Evolutionary conservation across 1,139 yeast species (phyloP), one percentile per base, ranked within the genome.

Genomic region (Hyphopichia wangnamkhiaoensis): DNA sequence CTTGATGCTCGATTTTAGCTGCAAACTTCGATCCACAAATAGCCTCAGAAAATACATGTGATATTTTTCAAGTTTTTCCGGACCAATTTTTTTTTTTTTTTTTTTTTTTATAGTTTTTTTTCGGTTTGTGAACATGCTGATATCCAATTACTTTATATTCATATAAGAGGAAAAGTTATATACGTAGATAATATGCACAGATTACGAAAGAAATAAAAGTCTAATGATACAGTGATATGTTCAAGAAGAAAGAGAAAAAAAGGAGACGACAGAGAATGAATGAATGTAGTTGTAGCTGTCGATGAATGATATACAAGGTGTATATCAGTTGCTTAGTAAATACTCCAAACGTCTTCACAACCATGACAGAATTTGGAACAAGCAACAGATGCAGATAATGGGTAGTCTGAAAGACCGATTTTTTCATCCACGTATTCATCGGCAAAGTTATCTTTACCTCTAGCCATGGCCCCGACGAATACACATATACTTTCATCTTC

Each of bases 341-440:
- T 91, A 37, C 81, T 82, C 98, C 98, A 93, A 27, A 95, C 95
- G 64, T 93, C 98, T 70, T 93, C 98, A 60, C 96, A 90, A 39
- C 98, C 98, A 60, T 93, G 98, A 63, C 98, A 91, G 71, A 93
- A 90, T 68, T 93, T 93, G 51, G 96, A 87, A 66, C 98, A 93
- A 17, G 98, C 98, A 42, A 94, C 98, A 15, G 98, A 89, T 4
- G 98, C 98, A 42, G 96, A 87, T 48, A 93, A 77, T 38, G 98
- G 96, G 62, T 91, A 93, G 57, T 91, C 90, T 25, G 97, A 89
- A 45, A 93, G 84, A 53, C 97, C 97, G 48, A 93, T 86, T 60
- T 93, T 93, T 63, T 93, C 98, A 62, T 93, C 98, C 34, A 91
- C 96, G 58, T 64, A 91, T 64, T 91, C 98, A 63, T 93, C 98